Percentiles rank a stretch among this genome's conserved stretches.
Conservation (phyloP, 2,329 filamentous ascomycete genomes). For the Geosmithia flava region DNA sequence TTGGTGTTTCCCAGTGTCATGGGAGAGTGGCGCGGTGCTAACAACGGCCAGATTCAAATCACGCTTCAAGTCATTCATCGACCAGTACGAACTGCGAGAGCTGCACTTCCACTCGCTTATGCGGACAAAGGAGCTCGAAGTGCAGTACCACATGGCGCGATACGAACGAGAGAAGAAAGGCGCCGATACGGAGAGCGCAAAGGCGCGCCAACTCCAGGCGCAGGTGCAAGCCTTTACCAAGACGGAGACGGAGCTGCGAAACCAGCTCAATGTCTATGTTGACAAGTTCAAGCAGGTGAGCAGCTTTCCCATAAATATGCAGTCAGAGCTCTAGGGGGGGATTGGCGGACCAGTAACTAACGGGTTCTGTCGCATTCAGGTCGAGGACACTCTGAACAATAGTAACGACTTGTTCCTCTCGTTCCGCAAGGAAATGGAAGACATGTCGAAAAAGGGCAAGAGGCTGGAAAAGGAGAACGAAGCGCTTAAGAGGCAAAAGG, state of each 20-base stretch:
- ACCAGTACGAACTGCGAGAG: constrained; percentile 93
- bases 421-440: constrained; percentile 98
- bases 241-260: constrained; percentile 85
- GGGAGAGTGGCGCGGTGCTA: neutral
- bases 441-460: constrained; percentile 99
- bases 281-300: constrained; percentile 98
- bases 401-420: constrained; percentile 96
- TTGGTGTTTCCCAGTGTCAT: neutral
- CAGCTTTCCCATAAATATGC: neutral
- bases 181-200: constrained; percentile 67
- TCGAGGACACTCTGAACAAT: constrained; percentile 96
- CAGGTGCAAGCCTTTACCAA: constrained; percentile 95
- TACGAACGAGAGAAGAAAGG: constrained; percentile 84
- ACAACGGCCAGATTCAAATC: constrained; percentile 52
- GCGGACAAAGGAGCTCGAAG: constrained; percentile 89
- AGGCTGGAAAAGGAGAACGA: constrained; percentile 94
- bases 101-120: constrained; percentile 86
- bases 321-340: neutral
- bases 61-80: constrained; percentile 87
- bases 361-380: constrained; percentile 44
- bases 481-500: constrained; percentile 80
- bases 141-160: constrained; percentile 80
- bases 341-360: neutral
- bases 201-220: constrained; percentile 73
- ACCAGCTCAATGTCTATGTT: constrained; percentile 95